A percentile compares a stretch with the other conserved stretches of the same genome.
These are phyloP conservation scores for Pseudocercospora crystallina DNA, from an alignment of 2,329 filamentous ascomycete genomes.

Conservation along the genomic window DNA sequence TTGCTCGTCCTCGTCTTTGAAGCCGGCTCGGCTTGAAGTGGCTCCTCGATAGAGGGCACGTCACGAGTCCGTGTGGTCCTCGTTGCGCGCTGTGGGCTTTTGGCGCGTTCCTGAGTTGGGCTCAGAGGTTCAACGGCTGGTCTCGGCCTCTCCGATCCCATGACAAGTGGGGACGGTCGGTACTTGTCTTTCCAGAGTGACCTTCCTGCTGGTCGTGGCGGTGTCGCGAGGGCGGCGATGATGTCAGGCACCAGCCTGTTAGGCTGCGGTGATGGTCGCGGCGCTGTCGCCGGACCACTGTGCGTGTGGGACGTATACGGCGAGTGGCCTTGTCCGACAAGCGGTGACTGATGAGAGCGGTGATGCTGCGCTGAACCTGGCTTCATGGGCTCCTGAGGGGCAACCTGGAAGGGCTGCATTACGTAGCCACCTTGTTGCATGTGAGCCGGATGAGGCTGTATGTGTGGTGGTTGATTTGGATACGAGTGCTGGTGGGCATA, in stretches of 20 bases:
- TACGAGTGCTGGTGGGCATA: slow-evolving; percentile 29
- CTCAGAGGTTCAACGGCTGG: slow-evolving; percentile 37
- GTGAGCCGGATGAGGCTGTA: slow-evolving; percentile 15
- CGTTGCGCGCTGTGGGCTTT: slow-evolving; percentile 15
- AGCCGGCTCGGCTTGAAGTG: slow-evolving; percentile 11
- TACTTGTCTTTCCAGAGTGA: slow-evolving; percentile 33
- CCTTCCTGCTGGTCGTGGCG: slow-evolving; percentile 20
- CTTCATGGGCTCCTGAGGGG: slow-evolving; percentile 43
- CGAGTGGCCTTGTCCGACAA: slow-evolving; percentile 10
- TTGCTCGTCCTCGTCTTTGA: slow-evolving; percentile 15
- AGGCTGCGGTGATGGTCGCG: slow-evolving; percentile 21
- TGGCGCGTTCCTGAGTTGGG: slow-evolving; percentile 31
- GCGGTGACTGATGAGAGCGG: slow-evolving; percentile 20
- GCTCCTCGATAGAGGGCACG: slow-evolving; percentile 16
- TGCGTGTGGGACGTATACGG: slow-evolving; percentile 19
- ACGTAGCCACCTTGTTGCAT: slow-evolving; percentile 36
- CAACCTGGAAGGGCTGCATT: slow-evolving; percentile 50
- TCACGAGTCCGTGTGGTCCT: slow-evolving; percentile 15
- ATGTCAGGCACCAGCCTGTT: slow-evolving; percentile 25
- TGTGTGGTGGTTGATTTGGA: slow-evolving; percentile 38
- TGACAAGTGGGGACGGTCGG: slow-evolving; percentile 23
- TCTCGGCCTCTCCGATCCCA: slow-evolving; percentile 23
- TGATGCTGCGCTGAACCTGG: slow-evolving; percentile 14
- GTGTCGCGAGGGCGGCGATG: slow-evolving; percentile 31
- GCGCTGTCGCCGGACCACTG: slow-evolving; percentile 27